phyloP scores from a whole-genome alignment of 1,284 basidiomycete species.

The Malassezia japonica region DNA sequence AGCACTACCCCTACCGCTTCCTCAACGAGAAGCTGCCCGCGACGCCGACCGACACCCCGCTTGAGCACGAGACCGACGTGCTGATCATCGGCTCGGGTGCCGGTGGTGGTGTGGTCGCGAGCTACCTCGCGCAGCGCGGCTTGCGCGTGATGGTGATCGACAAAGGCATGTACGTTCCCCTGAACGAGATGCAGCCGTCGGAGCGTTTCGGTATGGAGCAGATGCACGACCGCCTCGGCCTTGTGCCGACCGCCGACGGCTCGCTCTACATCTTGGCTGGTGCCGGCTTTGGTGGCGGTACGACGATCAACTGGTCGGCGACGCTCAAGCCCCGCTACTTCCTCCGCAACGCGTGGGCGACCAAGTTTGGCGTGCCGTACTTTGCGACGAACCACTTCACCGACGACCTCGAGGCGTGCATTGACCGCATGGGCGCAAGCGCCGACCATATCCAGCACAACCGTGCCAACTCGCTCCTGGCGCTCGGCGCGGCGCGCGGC shows the following conservation, averaged over 20 bases:
- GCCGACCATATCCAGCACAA: conserved; percentile 48
- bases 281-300: conserved; percentile 51
- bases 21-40: conserved; percentile 39
- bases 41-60: conserved; percentile 22
- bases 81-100: conserved; percentile 51
- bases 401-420: conserved; percentile 48
- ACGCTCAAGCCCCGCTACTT: conserved; percentile 49
- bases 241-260: conserved; percentile 49
- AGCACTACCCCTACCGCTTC: conserved; percentile 33
- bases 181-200: conserved; percentile 41
- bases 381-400: conserved; percentile 47
- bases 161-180: conserved; percentile 50
- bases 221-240: conserved; percentile 49
- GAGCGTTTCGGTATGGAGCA: conserved; percentile 47
- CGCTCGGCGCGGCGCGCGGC: conserved; percentile 39
- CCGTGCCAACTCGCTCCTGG: conserved; percentile 46
- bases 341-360: conserved; percentile 50
- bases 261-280: conserved; percentile 50
- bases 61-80: conserved; percentile 41
- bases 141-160: conserved; percentile 51
- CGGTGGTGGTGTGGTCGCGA: conserved; percentile 50
- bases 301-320: conserved; percentile 53
- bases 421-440: conserved; percentile 49
- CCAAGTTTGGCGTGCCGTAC: conserved; percentile 47
- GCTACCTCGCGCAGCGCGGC: conserved; percentile 46